phyloP scores from a whole-genome alignment of 2,329 filamentous ascomycete species.

The Xylaria sp. region DNA sequence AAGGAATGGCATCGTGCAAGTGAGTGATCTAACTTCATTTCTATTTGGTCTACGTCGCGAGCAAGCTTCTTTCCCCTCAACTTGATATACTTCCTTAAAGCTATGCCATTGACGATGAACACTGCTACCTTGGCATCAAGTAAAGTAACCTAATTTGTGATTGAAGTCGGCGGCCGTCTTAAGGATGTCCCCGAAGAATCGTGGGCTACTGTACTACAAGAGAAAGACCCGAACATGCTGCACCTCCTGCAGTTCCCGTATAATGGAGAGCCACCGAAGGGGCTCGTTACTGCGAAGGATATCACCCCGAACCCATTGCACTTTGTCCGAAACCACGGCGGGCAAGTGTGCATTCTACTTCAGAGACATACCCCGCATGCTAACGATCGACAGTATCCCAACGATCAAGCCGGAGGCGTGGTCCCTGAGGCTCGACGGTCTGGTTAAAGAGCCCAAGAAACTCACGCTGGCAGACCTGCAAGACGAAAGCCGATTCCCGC shows the following conservation, averaged over 20 bases:
- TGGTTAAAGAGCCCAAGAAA: conserved; percentile 62
- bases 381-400: conserved; percentile 53
- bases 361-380: background rate
- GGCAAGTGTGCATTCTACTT: conserved; percentile 37
- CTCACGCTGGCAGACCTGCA: conserved; percentile 65
- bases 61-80: background rate
- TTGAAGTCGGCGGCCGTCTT: conserved; percentile 49
- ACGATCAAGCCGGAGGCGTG: conserved; percentile 63
- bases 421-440: conserved; percentile 61
- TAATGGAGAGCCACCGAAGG: conserved; percentile 66
- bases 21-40: background rate
- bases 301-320: conserved; percentile 65
- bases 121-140: background rate
- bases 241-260: conserved; percentile 68
- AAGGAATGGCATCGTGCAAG: conserved; percentile 62
- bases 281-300: conserved; percentile 57
- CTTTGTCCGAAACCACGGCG: conserved; percentile 75
- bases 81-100: too few species aligned
- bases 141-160: background rate
- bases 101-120: background rate
- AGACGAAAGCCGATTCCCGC: conserved; percentile 64
- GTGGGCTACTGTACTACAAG: conserved; percentile 60
- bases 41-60: background rate
- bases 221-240: conserved; percentile 66
- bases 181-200: conserved; percentile 59